Base-by-base conservation (phyloP, 805 yeast genomes). In the Cyberlindnera lachancei region DNA sequence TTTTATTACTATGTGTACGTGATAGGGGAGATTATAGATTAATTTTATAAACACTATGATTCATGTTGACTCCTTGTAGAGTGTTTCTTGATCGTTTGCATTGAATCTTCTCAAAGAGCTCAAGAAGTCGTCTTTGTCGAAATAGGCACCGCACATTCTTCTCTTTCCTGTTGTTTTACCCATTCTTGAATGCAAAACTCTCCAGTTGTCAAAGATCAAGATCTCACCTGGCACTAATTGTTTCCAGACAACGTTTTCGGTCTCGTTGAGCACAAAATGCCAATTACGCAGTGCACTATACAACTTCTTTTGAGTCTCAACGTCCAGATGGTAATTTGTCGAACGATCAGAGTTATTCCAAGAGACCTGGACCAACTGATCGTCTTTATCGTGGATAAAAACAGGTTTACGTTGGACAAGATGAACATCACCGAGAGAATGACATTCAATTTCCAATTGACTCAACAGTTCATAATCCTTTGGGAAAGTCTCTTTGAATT, bases 331-430 rank as follows among this genome's bases (percentile, higher is more conserved):
- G 53, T 73, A 57, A 8, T 55, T 56, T 14, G 79, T 63, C 2
- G 83, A 75, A 21, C 87, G 59, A 50, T 79, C 87, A 37, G 75
- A 71, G 50, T 74, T 78, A 55, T 79, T 79, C 85, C 85, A 79
- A 16, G 85, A 63, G 11, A 76, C 70, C 52, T 79, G 85, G 19
- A 70, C 52, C 40, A 79, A 59, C 19, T 73, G 60, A 3, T 76
- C 79, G 4, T 63, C 45, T 10, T 37, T 49, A 41, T 70, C 72
- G 35, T 73, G 65, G 47, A 70, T 73, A 53, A 79, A 68, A 4
- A 78, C 63, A 5, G 84, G 82, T 44, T 66, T 70, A 3, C 83
- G 78, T 45, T 70, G 76, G 30, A 77, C 73, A 43, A 79, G 68
- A 68, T 78, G 45, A 57, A 68, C 77, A 46, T 79, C 85, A 16